Conservation (phyloP, 139 green algal genomes). For the Mesostigma viride region DNA sequence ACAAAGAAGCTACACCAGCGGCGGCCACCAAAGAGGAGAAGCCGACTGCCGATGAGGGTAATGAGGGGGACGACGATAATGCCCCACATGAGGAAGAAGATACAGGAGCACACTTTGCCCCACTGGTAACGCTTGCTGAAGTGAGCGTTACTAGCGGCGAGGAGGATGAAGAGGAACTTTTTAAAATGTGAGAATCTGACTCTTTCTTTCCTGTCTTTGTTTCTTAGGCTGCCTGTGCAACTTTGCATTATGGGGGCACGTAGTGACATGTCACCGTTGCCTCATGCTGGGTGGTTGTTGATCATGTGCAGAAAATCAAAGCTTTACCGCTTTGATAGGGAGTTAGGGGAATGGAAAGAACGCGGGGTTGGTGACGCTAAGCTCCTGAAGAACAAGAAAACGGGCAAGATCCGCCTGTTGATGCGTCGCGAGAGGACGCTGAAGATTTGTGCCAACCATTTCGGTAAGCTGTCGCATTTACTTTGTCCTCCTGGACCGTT, state of each 20-base stretch:
- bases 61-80: slow-evolving; percentile 19
- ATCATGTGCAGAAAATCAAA: slow-evolving; percentile 81
- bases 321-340: slow-evolving; percentile 86
- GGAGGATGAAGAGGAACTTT: slow-evolving; percentile 75
- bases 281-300: neutral
- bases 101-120: slow-evolving; percentile 26
- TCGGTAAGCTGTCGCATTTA: no score
- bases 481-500: no score
- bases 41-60: no score
- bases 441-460: slow-evolving; percentile 89
- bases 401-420: slow-evolving; percentile 77
- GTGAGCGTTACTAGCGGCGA: slow-evolving; percentile 84
- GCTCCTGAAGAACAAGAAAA: slow-evolving; percentile 89
- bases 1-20: no score
- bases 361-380: slow-evolving; percentile 75
- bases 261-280: neutral
- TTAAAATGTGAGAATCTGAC: slow-evolving; percentile 65
- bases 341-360: slow-evolving; percentile 94
- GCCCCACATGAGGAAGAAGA: slow-evolving; percentile 23
- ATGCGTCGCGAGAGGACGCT: slow-evolving; percentile 97
- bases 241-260: neutral
- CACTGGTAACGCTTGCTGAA: slow-evolving; percentile 83
- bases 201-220: slow-evolving; percentile 17
- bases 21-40: no score
- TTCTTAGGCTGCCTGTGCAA: slow-evolving; percentile 13